phyloP scores from a whole-genome alignment of 331 rosid genomes.

The Phaseolus coccineus region DNA sequence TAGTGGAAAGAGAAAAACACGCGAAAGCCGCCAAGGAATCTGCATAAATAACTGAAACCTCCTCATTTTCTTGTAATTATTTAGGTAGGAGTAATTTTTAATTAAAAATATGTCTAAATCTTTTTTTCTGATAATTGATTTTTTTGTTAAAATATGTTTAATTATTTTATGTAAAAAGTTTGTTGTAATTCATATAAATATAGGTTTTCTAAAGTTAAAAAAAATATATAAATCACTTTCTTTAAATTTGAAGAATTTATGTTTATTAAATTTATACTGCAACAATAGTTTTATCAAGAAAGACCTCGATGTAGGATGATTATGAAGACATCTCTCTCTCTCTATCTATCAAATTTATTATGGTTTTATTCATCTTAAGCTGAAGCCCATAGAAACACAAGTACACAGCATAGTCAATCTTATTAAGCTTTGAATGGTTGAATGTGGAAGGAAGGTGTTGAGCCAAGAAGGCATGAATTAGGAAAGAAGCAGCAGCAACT shows the following conservation, averaged over 20 bases:
- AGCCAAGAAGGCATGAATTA: slow-evolving; percentile 15
- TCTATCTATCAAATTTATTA: neutral
- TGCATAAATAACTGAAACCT: slow-evolving; percentile 21
- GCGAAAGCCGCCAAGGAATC: slow-evolving; percentile 30
- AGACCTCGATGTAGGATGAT: neutral
- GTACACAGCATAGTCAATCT: slow-evolving; percentile 44
- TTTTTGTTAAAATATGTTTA: no score
- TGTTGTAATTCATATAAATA: no score
- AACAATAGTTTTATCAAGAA: no score
- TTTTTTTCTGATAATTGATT: no score
- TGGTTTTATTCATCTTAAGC: neutral
- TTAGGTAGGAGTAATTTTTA: neutral
- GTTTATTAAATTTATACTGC: no score
- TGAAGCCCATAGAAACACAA: neutral
- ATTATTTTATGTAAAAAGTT: no score
- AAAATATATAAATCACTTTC: no score
- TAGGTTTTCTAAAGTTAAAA: no score
- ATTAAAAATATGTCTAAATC: neutral
- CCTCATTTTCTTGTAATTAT: neutral
- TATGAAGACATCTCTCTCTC: neutral
- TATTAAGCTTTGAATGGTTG: slow-evolving; percentile 39
- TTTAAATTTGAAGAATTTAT: no score
- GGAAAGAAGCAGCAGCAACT: slow-evolving; percentile 43
- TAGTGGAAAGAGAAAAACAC: neutral
- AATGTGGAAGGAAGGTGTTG: slow-evolving; percentile 45